Evolutionary conservation across 768 basidiomycete species (phyloP).

Genomic region (Tricholoma saponaceum): DNA sequence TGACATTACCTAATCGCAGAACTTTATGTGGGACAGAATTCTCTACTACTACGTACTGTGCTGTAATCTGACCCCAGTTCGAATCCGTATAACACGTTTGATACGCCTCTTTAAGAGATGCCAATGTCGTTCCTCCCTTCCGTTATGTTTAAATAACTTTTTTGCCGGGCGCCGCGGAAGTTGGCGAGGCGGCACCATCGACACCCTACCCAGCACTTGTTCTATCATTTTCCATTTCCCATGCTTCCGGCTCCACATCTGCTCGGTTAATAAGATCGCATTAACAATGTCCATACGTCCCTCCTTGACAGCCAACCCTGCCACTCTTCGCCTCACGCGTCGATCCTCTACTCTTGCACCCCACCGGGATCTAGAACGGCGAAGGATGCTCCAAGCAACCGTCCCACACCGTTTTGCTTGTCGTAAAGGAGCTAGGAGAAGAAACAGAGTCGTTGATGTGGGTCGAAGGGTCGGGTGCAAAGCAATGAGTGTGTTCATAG

Average conservation of each 20-base stretch:
- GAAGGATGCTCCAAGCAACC: conserved; percentile 41
- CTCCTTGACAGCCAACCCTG: conserved; percentile 59
- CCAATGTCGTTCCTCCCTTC: conserved; percentile 31
- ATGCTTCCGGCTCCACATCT: conserved; percentile 4
- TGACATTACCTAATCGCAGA: not conserved
- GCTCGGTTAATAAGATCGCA: conserved; percentile 21
- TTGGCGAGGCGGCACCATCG: conserved; percentile 6
- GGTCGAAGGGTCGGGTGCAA: conserved; percentile 50
- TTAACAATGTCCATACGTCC: conserved; percentile 50
- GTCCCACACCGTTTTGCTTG: conserved; percentile 49
- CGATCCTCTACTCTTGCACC: conserved; percentile 52
- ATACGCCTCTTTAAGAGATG: conserved; percentile 16
- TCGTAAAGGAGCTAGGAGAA: conserved; percentile 52
- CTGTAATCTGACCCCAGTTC: conserved; percentile 1
- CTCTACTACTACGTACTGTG: not conserved
- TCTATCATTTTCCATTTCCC: conserved; percentile 16
- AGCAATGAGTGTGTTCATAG: conserved; percentile 40
- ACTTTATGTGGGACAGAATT: not conserved
- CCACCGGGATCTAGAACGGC: conserved; percentile 49
- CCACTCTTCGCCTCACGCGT: conserved; percentile 56
- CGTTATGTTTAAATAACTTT: conserved; percentile 26
- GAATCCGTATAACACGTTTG: conserved; percentile 1
- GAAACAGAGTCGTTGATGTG: conserved; percentile 53
- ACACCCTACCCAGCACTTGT: conserved; percentile 11
- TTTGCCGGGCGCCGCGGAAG: conserved; percentile 19